Percentiles rank a stretch among this genome's conserved stretches.
These are phyloP conservation scores for Teratosphaeria gauchensis DNA, from an alignment of 2,329 filamentous ascomycete species.

Conservation along the genomic window DNA sequence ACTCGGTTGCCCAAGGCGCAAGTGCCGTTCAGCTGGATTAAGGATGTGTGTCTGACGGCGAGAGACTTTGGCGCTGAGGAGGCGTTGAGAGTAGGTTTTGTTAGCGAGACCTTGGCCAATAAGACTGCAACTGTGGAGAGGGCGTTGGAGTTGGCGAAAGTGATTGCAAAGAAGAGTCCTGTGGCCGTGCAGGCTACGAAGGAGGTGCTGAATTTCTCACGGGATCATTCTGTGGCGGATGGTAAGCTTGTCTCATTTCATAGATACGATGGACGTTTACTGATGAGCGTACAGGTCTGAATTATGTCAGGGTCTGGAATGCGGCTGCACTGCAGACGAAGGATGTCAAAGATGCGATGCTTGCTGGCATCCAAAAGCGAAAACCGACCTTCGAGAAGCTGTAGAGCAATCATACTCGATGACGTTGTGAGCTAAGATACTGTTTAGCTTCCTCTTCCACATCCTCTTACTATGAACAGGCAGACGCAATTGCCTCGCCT, in stretches of 20 bases:
- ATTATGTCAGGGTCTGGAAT: slow-evolving; percentile 85
- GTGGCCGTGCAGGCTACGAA: slow-evolving; percentile 83
- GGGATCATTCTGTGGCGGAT: slow-evolving; percentile 68
- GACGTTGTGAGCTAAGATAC: neutral
- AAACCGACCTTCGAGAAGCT: slow-evolving; percentile 80
- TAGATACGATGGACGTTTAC: neutral
- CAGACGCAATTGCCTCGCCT: too few relatives aligned
- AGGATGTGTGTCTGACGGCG: slow-evolving; percentile 65
- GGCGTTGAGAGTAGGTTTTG: slow-evolving; percentile 59
- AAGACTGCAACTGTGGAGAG: slow-evolving; percentile 53
- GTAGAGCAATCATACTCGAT: slow-evolving; percentile 28
- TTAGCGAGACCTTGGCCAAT: slow-evolving; percentile 53
- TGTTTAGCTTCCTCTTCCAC: neutral
- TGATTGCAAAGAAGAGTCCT: slow-evolving; percentile 73
- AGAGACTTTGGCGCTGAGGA: slow-evolving; percentile 57
- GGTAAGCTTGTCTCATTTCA: slow-evolving; percentile 42
- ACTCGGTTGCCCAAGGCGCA: slow-evolving; percentile 64
- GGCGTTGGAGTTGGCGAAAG: slow-evolving; percentile 52
- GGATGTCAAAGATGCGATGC: slow-evolving; percentile 65
- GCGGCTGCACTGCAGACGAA: slow-evolving; percentile 68
- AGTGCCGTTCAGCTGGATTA: slow-evolving; percentile 63
- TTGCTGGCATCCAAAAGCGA: slow-evolving; percentile 67
- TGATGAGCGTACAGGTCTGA: slow-evolving; percentile 44
- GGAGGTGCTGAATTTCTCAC: slow-evolving; percentile 70
- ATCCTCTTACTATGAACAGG: neutral